A percentile compares a stretch with the other conserved stretches of the same genome.
Evolutionary conservation across 768 basidiomycete genomes (phyloP).

Genomic region (Phanerodontia chrysosporium): DNA sequence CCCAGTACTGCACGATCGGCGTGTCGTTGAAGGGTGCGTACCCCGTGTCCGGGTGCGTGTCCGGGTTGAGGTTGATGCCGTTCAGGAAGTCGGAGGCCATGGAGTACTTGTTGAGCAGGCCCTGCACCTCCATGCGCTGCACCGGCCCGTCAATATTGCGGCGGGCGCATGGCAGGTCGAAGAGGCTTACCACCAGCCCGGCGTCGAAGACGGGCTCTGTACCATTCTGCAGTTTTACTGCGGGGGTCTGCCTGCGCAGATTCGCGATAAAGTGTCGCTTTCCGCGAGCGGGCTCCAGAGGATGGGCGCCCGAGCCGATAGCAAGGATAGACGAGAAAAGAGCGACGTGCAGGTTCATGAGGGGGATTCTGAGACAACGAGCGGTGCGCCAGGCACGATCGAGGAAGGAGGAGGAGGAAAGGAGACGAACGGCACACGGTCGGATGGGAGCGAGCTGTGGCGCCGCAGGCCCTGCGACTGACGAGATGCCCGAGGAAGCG

Average conservation of each 20-base stretch:
- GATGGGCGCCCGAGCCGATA: conserved; percentile 8
- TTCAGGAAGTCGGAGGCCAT: conserved; percentile 23
- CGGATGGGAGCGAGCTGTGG: not conserved
- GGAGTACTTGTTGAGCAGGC: conserved; percentile 28
- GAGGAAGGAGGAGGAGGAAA: not conserved
- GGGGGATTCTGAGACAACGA: not conserved
- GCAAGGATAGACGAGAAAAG: conserved; percentile 6
- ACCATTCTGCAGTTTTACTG: conserved; percentile 1
- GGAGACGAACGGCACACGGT: not conserved
- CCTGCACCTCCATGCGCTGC: conserved; percentile 25
- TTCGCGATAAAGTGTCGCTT: conserved; percentile 6
- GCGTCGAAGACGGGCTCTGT: conserved; percentile 20
- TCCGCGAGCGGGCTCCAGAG: not conserved
- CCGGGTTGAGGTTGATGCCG: conserved; percentile 29
- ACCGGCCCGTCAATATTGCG: not conserved
- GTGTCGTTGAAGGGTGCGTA: conserved; percentile 22
- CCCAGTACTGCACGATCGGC: conserved; percentile 11
- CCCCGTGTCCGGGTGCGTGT: conserved; percentile 21
- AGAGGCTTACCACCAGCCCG: conserved; percentile 16
- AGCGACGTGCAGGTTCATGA: not conserved
- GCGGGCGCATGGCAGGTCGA: too few relatives aligned
- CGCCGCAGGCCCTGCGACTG: not conserved
- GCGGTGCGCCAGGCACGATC: conserved; percentile 15
- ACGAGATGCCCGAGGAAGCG: not conserved
- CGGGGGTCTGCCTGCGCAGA: conserved; percentile 5